Evolutionary conservation across 2,329 filamentous ascomycete genomes (phyloP), one percentile per base, ranked within the genome.

Genomic region (Aureobasidium subglaciale): DNA sequence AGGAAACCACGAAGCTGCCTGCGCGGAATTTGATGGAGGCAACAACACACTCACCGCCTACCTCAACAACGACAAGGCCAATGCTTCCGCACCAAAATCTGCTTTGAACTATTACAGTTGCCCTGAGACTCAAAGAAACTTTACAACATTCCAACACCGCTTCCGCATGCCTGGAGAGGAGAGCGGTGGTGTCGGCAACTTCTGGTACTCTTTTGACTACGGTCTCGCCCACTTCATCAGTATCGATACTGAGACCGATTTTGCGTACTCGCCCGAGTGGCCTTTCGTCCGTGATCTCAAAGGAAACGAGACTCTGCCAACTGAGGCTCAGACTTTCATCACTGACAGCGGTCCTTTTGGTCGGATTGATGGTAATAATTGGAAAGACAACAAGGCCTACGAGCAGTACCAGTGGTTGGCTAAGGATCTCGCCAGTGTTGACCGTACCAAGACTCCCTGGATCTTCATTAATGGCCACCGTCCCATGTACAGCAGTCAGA

Each of bases 181-280:
- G 60, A 70, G 68, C 9, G 73, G 73, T 4, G 77, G 77, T 30
- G 74, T 78, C 9, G 69, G 73, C 52, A 79, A 78, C 69, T 75
- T 78, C 61, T 79, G 77, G 77, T 79, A 79, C 65, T 77, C 73
- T 1, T 79, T 78, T 60, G 76, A 79, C 67, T 78, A 79, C 59
- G 77, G 77, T 22, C 67, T 78, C n/a, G 76, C 73, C 2, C 77
- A 79, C 62, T 79, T 79, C 57, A 65, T 79, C 59, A 66, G 71
- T 16, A 64, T 79, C 25, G 68, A 78, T 46, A 70, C 68, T 16
- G 77, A 79, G 63, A 79, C 77, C 34, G 77, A 79, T 63, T 78
- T 73, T 59, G 70, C 75, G 43, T 67, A 76, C 63, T 74, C 70
- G 58, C 77, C 77, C 7, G 69, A 73, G 46, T 75, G 63, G 63